These are phyloP conservation scores for Sarocladiaceae sp. DNA, from an alignment of 2,329 filamentous ascomycete genomes.

Conservation along the genomic window DNA sequence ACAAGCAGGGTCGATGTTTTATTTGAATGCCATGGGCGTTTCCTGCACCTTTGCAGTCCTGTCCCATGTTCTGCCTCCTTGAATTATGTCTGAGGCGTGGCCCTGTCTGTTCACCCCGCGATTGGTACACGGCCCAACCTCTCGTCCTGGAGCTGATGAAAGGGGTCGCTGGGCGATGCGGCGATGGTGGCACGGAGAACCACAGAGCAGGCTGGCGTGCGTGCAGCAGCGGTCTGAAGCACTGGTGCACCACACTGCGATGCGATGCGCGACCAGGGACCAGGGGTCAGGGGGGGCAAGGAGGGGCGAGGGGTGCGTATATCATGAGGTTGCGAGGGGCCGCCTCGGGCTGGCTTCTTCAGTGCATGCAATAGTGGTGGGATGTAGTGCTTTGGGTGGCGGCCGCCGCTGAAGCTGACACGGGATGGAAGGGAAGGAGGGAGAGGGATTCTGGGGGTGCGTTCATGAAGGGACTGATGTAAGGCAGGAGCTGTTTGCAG, in stretches of 20 bases:
- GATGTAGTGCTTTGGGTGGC: no score
- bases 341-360: background rate
- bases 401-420: no score
- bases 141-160: conserved; percentile 5
- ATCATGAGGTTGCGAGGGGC: background rate
- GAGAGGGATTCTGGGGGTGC: background rate
- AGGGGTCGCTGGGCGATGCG: conserved; percentile 6
- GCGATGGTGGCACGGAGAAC: conserved; percentile 5
- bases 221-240: conserved; percentile 7
- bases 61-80: background rate
- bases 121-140: background rate
- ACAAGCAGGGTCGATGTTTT: conserved; percentile 1
- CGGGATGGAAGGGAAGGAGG: background rate
- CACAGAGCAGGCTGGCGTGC: background rate
- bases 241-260: conserved; percentile 5
- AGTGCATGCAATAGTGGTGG: background rate
- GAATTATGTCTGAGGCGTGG: background rate
- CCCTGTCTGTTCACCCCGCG: conserved; percentile 3
- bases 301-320: background rate
- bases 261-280: conserved; percentile 8
- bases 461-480: background rate
- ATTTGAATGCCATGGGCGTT: conserved; percentile 6
- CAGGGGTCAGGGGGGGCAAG: background rate
- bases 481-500: conserved; percentile 1
- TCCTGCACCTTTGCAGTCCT: background rate